Evolutionary conservation across 1,139 yeast genomes (phyloP), one percentile per base, ranked within the genome.

Genomic region (Pichia sp.): DNA sequence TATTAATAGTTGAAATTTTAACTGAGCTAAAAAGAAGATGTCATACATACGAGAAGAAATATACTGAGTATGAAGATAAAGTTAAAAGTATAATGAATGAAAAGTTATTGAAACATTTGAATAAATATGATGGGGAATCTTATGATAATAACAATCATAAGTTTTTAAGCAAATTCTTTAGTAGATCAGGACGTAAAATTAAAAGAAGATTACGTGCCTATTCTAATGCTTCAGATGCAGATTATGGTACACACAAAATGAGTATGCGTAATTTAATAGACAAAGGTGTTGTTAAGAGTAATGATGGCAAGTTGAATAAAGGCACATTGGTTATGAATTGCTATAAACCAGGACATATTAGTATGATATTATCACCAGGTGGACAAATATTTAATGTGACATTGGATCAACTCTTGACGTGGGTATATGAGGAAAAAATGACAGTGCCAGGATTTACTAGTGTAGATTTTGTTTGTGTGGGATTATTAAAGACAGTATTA

Each of bases 401-500:
- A 0, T 65, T 86, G 47, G 96, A 87, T 57, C 80, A 83, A 41
- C 64, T 87, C 45, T 69, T 87, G 49, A 76, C 76, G 40, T 71
- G 74, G 50, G 95, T 87, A 62, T 86, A 77, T 55, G 82, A 53
- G 74, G 73, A 52, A 68, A 73, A 51, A 66, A 68, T 42, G 66
- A 65, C 31, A 65, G 83, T 51, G 66, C 70, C 16, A 57, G 82
- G 56, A 84, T 84, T 61, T 82, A 80, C 48, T 1, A 72, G 73
- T 74, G 87, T 78, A 10, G 69, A 71, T 35, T 79, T 87, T 55
- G 81, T 82, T 38, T 77, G 89, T 11, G 76, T 79, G 54, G 71
- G 78, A 51, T 70, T 86, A 56, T 70, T 82, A 33, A 79, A 78
- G 16, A 77, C 86, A 52, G 78, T 87, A 27, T 82, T 86, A 65